Conservation (phyloP, 176 grass and related monocot genomes). For the Metroxylon sagu region DNA sequence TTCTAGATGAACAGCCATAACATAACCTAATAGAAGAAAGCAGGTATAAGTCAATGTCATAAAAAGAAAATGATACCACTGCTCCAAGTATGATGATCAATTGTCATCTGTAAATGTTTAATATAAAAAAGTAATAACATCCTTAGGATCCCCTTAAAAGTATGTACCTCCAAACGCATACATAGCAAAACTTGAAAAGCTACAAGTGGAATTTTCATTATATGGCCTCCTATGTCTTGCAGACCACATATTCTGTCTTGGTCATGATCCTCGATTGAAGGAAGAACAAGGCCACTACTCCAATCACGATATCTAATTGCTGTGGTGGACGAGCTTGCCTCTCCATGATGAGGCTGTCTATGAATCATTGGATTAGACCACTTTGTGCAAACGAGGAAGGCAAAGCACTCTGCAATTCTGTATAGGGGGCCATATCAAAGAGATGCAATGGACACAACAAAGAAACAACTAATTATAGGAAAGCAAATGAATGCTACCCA, state of each 20-base stretch:
- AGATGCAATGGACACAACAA: neutral
- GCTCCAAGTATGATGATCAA: too few relatives aligned
- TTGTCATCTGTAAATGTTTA: too few relatives aligned
- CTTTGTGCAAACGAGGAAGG: slow-evolving; percentile 55
- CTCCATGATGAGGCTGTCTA: slow-evolving; percentile 29
- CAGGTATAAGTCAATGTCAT: too few relatives aligned
- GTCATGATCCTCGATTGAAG: slow-evolving; percentile 28
- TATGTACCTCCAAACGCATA: slow-evolving; percentile 60
- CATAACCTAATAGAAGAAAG: too few relatives aligned
- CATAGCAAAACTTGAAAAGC: slow-evolving; percentile 63
- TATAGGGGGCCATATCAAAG: neutral
- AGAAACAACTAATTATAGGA: slow-evolving; percentile 3
- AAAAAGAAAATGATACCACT: too few relatives aligned
- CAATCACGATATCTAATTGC: slow-evolving; percentile 21
- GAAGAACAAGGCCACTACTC: slow-evolving; percentile 26
- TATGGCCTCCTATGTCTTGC: slow-evolving; percentile 52
- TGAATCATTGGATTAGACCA: slow-evolving; percentile 65
- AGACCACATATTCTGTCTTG: slow-evolving; percentile 28
- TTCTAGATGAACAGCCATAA: too few relatives aligned
- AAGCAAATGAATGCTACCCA: slow-evolving; percentile 30
- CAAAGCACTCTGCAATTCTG: slow-evolving; percentile 73
- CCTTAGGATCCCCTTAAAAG: too few relatives aligned
- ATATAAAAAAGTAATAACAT: too few relatives aligned
- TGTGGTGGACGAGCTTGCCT: slow-evolving; percentile 19
- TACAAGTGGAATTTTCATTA: slow-evolving; percentile 57